phyloP scores from a whole-genome alignment of 2,329 filamentous ascomycete species.

The Sporothrix schenckii region DNA sequence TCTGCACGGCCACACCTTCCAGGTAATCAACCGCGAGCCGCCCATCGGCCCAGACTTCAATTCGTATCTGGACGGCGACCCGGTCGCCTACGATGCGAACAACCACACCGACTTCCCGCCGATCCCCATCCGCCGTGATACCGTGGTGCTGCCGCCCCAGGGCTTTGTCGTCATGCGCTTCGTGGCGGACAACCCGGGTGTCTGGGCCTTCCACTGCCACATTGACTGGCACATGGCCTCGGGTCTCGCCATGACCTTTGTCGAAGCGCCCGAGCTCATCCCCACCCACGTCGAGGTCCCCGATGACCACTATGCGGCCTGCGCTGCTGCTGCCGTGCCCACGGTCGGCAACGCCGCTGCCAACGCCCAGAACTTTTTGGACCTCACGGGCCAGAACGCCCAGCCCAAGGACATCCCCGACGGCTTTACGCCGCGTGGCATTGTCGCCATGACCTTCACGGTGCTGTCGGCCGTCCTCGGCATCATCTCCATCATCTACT shows the following conservation, averaged over 20 bases:
- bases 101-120: constrained; percentile 49
- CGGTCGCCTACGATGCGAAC: constrained; percentile 33
- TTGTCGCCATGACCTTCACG: constrained; percentile 75
- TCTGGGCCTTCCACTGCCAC: constrained; percentile 72
- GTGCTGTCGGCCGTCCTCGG: constrained; percentile 69
- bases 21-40: constrained; percentile 62
- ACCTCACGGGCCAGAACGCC: constrained; percentile 39
- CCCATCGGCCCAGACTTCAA: constrained; percentile 62
- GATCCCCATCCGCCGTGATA: constrained; percentile 69
- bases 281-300: constrained; percentile 66
- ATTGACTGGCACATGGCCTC: constrained; percentile 75
- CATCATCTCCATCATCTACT: constrained; percentile 68
- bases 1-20: constrained; percentile 74
- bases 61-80: constrained; percentile 49
- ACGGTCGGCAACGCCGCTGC: constrained; percentile 41
- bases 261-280: constrained; percentile 65
- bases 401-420: constrained; percentile 35
- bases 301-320: constrained; percentile 59
- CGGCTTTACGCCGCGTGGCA: constrained; percentile 65
- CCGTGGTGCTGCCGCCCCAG: constrained; percentile 64
- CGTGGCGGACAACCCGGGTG: constrained; percentile 66
- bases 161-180: constrained; percentile 72
- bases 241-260: constrained; percentile 66
- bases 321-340: constrained; percentile 45
- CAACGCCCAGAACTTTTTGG: constrained; percentile 37